Base-by-base conservation (phyloP, 1,284 basidiomycete species). In the Cryptococcus sp. region DNA sequence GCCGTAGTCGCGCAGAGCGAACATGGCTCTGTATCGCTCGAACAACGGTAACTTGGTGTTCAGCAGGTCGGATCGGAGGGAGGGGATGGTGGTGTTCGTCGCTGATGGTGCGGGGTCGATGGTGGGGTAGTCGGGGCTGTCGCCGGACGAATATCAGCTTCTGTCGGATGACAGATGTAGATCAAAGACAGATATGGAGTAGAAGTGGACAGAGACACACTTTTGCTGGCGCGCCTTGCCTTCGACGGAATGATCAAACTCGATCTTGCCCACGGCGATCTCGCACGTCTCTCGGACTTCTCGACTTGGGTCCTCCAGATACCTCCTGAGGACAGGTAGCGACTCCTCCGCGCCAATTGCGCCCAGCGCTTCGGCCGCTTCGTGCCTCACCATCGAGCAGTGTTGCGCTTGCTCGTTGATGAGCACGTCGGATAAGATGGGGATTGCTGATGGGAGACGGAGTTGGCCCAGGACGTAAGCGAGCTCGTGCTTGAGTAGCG, bases 281-380 rank as follows among this genome's bases (percentile, higher is more conserved):
- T 99, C 93, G 79, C 94, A 98, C 0, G 96, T 99, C 81, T 99
- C 96, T 44, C 93, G 85, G 1, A 99, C 93, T 45, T 87, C 86
- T 42, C 88, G 84, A 62, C 92, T 86, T 5, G 84, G 74, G 79
- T 95, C 91, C 60, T 82, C 77, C 31, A 90, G 77, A 80, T 89
- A 94, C 73, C 88, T 82, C 60, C 83, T 80, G 45, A 99, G 83
- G 35, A 93, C 75, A 2, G 87, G 85, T 19, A 95, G 77, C 5
- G 90, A 89, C 0, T 79, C 70, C 3, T 82, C 74, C 20, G 86
- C 83, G 8, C 90, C 92, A 54, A 99, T 92, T 1, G 96, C 96
- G 46, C 95, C 96, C 82, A 99, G 89, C 3, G 96, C 95, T 81
- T 99, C 96, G 19, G 96, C 96, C 23, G 96, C 94, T 89, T 99